These are phyloP conservation scores for Zygotorulaspora mrakii DNA, from an alignment of 1,139 yeast species.

Conservation along the genomic window DNA sequence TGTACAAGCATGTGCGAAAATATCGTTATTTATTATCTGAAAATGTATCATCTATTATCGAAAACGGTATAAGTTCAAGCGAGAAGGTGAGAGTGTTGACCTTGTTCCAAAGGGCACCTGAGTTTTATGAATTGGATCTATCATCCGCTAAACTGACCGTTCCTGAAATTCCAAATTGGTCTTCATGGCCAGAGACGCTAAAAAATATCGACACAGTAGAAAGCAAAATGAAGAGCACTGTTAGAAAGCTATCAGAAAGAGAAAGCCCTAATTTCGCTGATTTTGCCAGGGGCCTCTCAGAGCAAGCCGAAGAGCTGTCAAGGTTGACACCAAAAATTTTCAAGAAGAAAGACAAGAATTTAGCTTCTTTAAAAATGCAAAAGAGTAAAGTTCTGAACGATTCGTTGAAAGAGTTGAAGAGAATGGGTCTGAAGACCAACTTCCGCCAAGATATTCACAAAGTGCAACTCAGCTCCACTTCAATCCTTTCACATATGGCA, in stretches of 20 bases:
- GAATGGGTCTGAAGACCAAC: conserved; percentile 69
- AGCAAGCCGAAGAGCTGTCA: conserved; percentile 59
- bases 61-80: conserved; percentile 49
- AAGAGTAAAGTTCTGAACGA: conserved; percentile 77
- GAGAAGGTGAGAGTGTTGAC: conserved; percentile 16
- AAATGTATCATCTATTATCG: conserved; percentile 55
- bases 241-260: conserved; percentile 39
- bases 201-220: conserved; percentile 50
- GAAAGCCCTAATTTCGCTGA: conserved; percentile 42
- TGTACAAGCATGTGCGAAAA: conserved; percentile 80
- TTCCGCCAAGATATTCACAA: conserved; percentile 61
- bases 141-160: conserved; percentile 19
- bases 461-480: conserved; percentile 59
- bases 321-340: conserved; percentile 71
- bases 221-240: conserved; percentile 52
- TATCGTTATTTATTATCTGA: conserved; percentile 62
- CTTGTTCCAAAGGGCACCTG: conserved; percentile 12
- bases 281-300: conserved; percentile 51
- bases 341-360: conserved; percentile 72
- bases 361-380: conserved; percentile 73
- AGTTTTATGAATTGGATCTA: conserved; percentile 7
- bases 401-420: conserved; percentile 65
- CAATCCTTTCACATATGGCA: conserved; percentile 54
- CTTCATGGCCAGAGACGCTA: conserved; percentile 52
- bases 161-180: conserved; percentile 45